Conservation (phyloP, 2,329 filamentous ascomycete species). For the Lachnellula cervina region DNA sequence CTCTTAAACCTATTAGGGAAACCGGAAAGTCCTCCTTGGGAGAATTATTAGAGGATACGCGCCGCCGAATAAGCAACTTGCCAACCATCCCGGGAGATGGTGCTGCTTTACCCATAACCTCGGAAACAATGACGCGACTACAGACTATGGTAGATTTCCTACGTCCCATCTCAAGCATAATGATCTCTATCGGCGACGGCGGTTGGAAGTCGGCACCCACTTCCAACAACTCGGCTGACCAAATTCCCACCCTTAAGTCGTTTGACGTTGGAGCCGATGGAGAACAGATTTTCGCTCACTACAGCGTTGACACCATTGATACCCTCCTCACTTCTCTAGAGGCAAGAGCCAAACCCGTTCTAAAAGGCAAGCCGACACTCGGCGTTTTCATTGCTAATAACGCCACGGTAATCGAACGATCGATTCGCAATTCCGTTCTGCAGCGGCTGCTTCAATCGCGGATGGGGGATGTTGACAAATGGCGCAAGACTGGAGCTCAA, state of each 20-base stretch:
- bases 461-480: slow-evolving; percentile 66
- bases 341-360: slow-evolving; percentile 63
- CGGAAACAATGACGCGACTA: slow-evolving; percentile 80
- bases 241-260: slow-evolving; percentile 65
- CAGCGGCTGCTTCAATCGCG: slow-evolving; percentile 63
- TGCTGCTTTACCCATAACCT: slow-evolving; percentile 69
- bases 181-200: slow-evolving; percentile 87
- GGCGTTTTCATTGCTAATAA: slow-evolving; percentile 92
- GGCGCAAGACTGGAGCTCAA: slow-evolving; percentile 80
- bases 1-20: slow-evolving; percentile 83
- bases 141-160: slow-evolving; percentile 85
- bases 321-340: slow-evolving; percentile 71
- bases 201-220: slow-evolving; percentile 67
- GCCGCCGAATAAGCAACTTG: slow-evolving; percentile 60
- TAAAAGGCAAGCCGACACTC: slow-evolving; percentile 72
- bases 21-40: slow-evolving; percentile 83
- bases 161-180: slow-evolving; percentile 78
- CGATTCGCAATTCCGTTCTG: slow-evolving; percentile 77
- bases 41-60: slow-evolving; percentile 79
- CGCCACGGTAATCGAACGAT: slow-evolving; percentile 76
- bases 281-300: slow-evolving; percentile 81
- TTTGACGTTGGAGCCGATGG: slow-evolving; percentile 90
- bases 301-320: slow-evolving; percentile 85
- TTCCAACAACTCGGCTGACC: slow-evolving; percentile 54
- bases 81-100: slow-evolving; percentile 72